Evolutionary conservation across 495 filamentous ascomycete genomes (phyloP), one percentile per base, ranked within the genome.

Genomic region (Neurospora sp.): DNA sequence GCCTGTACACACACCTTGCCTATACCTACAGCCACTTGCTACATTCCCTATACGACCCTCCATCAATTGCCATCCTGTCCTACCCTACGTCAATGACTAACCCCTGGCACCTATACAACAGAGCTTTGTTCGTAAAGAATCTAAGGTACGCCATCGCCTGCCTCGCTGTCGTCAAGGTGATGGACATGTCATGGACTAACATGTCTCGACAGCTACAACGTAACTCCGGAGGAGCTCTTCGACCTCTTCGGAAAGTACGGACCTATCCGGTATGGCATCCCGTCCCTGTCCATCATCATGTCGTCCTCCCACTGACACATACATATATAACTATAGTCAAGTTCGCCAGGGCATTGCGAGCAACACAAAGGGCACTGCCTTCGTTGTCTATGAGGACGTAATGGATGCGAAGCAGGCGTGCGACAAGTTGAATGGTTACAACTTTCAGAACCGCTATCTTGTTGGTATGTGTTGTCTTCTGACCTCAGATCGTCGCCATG

Each of bases 361-460:
- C 84, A 96, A 96, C 81, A 97, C 96, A 75, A 99, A 98, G 82
- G 96, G 96, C 78, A 99, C 96, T 38, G 95, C 94, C 78, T 99
- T 97, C 84, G 96, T 99, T 69, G 96, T 99, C 80, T 99, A 96
- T 86, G 96, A 98, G 82, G 96, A 99, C 85, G 96, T 98, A 37
- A 94, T 97, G 89, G 96, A 99, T 87, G 95, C 96, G 74, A 99
- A 99, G 85, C 89, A 92, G 83, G 96, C 96, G 77, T 97, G 96
- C 86, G 96, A 99, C 87, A 98, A 98, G 86, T 87, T 99, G 79
- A 98, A 99, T 85, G 96, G 96, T 79, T 99, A 96, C 89, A 99
- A 99, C 85, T 99, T 99, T 83, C 96, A 98, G 85, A 97, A 95
- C 86, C 93, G 96, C 80, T 99, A 99, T 84, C 93, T 99, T 78